Evolutionary conservation across 257 asterid species (phyloP), one percentile per base, ranked within the genome.

Genomic region (Solanum etuberosum): DNA sequence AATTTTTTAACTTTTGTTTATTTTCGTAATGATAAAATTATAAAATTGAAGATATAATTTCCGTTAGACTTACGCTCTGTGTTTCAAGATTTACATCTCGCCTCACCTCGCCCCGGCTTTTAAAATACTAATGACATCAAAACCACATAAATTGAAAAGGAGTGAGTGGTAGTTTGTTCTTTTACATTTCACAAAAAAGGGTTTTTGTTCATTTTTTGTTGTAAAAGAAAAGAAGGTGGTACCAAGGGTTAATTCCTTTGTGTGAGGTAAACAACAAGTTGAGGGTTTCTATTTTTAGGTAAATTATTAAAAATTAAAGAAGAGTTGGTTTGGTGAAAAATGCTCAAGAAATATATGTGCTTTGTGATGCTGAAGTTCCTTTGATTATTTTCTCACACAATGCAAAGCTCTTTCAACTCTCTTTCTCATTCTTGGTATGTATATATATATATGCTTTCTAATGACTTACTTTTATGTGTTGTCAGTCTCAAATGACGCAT

Each of bases 391-490:
- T 95, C 86, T 95, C 97, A 38, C 87, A 93, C 84, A 95, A 92
- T 86, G 98, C 97, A 10, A 95, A 95, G 87, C 93, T 95, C 88
- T 92, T 93, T 84, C 95, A 95, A 91, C 94, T 88, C 73, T 91
- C 97, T 3, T 86, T n/a, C 95, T 38, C 93, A 92, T 88, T 92
- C 98, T 87, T 90, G 93, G 97, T 94, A 86, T 27, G 54, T 46
- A 46, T 42, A 2, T 10, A 9, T 13, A n/a, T n/a, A n/a, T n/a
- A n/a, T n/a, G 51, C 71, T 18, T 74, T n/a, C 18, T 46, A 46
- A 46, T 51, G 61, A 51, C 61, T 51, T 51, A 20, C 10, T 51
- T 51, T 51, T 51, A 9, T 6, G n/a, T 18, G n/a, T 51, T 6
- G n/a, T 51, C 23, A 51, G n/a, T n/a, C n/a, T n/a, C n/a, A 51